Evolutionary conservation across 306 rosid species (phyloP).

Genomic region (Alnus glutinosa): DNA sequence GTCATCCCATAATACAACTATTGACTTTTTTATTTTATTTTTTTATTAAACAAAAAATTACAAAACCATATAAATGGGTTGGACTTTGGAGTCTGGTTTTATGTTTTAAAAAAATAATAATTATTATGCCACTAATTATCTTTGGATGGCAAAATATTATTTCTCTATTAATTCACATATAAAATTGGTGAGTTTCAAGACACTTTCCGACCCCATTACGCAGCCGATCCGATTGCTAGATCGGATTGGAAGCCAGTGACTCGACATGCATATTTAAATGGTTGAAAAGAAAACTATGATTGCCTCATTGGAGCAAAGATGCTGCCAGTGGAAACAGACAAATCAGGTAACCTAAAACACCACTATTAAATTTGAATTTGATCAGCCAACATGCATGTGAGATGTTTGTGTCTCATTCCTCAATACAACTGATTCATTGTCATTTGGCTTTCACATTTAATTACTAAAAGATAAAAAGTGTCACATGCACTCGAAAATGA

Average conservation of each 20-base stretch:
- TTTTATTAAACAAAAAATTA: too few species aligned
- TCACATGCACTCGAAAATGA: slow-evolving; percentile 37
- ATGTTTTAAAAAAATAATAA: too few species aligned
- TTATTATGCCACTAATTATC: too few species aligned
- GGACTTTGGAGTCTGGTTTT: too few species aligned
- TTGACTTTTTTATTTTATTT: too few species aligned
- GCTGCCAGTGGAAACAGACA: slow-evolving; percentile 41
- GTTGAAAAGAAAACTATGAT: not conserved
- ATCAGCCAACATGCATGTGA: slow-evolving; percentile 48
- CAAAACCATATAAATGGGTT: too few species aligned
- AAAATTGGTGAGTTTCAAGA: not conserved
- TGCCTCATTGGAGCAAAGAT: not conserved
- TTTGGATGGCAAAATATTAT: too few species aligned
- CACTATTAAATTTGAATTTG: slow-evolving; percentile 29
- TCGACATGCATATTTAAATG: not conserved
- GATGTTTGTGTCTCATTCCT: slow-evolving; percentile 25
- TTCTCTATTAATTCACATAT: too few species aligned
- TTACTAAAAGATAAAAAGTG: not conserved
- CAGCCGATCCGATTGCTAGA: too few species aligned
- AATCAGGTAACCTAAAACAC: slow-evolving; percentile 38
- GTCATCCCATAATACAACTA: too few species aligned
- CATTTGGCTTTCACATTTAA: slow-evolving; percentile 24
- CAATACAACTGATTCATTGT: slow-evolving; percentile 22
- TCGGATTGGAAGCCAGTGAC: not conserved
- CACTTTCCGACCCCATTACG: not conserved